These are phyloP conservation scores for Eimeria nieschulzi DNA, from an alignment of 169 alveolate genomes.

Conservation along the genomic window DNA sequence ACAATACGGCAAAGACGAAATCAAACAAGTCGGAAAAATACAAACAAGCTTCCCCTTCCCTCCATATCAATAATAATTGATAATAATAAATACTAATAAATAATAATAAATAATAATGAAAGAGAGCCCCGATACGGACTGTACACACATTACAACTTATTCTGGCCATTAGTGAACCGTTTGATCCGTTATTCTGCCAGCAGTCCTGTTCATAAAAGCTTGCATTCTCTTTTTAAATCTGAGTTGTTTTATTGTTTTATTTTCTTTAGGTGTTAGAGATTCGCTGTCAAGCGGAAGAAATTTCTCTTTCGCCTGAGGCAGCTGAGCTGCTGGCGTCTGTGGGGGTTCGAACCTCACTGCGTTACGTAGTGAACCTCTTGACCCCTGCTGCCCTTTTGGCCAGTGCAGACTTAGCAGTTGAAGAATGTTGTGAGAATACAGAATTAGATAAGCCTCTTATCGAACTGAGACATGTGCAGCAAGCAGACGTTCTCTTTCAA, in stretches of 20 bases:
- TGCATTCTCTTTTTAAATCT: too few species aligned
- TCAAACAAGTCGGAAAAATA: constrained; percentile 73
- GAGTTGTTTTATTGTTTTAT: too few species aligned
- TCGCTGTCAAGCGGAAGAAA: constrained; percentile 96
- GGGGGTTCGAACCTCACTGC: constrained; percentile 96
- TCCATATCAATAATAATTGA: background rate
- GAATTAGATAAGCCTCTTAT: constrained; percentile 88
- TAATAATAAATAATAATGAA: too few species aligned
- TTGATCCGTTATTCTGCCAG: too few species aligned
- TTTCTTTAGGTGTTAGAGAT: constrained; percentile 91
- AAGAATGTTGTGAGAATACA: constrained; percentile 47
- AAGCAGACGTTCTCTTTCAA: constrained; percentile 95
- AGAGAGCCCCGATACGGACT: too few species aligned
- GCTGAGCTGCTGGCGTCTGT: constrained; percentile 95
- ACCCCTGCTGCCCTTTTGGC: constrained; percentile 98
- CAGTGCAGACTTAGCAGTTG: constrained; percentile 82
- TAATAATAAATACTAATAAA: too few species aligned
- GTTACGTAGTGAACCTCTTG: constrained; percentile 94
- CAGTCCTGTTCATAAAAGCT: too few species aligned
- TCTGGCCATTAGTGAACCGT: too few species aligned
- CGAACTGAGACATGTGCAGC: constrained; percentile 93
- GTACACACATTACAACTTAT: too few species aligned
- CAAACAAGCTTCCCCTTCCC: background rate
- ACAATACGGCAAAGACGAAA: constrained; percentile 96
- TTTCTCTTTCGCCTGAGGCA: constrained; percentile 92